A percentile compares a stretch with the other conserved stretches of the same genome.
These are phyloP conservation scores for Fusarium tupiense DNA, from an alignment of 2,329 filamentous ascomycete genomes.

Conservation along the genomic window DNA sequence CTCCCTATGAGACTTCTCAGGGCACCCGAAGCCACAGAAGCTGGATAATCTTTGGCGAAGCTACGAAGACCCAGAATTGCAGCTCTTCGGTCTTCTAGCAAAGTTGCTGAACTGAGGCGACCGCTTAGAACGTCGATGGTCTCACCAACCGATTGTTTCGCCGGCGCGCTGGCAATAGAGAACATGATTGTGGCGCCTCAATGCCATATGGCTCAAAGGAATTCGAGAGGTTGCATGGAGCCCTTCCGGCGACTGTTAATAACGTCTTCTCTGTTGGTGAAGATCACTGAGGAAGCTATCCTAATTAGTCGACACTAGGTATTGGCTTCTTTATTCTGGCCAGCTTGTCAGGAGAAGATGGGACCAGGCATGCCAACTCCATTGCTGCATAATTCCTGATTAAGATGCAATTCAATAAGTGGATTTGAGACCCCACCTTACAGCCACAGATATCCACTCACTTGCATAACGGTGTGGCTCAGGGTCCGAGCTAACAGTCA, in stretches of 20 bases:
- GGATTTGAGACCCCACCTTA: background rate
- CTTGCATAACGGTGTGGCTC: background rate
- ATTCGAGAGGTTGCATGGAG: conserved; percentile 22
- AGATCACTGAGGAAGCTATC: conserved; percentile 20
- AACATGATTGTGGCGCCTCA: conserved; percentile 60
- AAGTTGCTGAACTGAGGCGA: conserved; percentile 86
- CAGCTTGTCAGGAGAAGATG: conserved; percentile 39
- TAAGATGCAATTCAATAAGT: background rate
- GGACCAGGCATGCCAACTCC: conserved; percentile 7
- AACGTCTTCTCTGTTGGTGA: conserved; percentile 1
- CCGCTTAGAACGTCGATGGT: conserved; percentile 92
- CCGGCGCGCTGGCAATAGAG: conserved; percentile 77
- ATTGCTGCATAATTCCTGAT: conserved; percentile 34
- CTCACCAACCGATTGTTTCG: conserved; percentile 94
- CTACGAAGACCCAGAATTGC: conserved; percentile 93
- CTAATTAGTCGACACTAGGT: conserved; percentile 16
- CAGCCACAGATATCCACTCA: background rate
- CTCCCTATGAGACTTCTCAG: conserved; percentile 87
- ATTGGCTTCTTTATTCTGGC: conserved; percentile 20
- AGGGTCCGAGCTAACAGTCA: conserved; percentile 6
- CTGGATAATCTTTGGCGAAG: conserved; percentile 96
- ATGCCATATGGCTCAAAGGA: conserved; percentile 45
- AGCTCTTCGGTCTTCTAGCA: conserved; percentile 92
- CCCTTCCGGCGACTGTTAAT: conserved; percentile 19
- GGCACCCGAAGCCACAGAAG: conserved; percentile 94